Conservation (phyloP, 2,329 filamentous ascomycete species). For the Trichophyton equinum region DNA sequence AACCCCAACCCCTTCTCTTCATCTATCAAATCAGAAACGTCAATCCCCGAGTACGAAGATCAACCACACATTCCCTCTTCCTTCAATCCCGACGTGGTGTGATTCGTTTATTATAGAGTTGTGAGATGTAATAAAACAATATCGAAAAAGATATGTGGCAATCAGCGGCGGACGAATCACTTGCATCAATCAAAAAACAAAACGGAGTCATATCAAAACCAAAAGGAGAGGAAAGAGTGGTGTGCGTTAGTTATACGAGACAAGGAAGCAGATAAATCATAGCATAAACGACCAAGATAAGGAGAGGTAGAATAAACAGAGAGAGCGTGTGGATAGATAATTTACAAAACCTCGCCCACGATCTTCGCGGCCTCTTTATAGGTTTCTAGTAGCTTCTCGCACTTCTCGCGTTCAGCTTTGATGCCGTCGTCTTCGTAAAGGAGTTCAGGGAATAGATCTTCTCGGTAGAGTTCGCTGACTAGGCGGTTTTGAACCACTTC, state of each 20-base stretch:
- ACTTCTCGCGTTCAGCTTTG: conserved; percentile 96
- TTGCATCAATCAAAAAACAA: background rate
- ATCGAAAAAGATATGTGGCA: background rate
- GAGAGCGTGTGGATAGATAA: background rate
- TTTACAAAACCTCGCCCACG: conserved; percentile 81
- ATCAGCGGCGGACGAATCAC: background rate
- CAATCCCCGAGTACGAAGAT: no score
- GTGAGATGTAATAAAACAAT: conserved; percentile 3
- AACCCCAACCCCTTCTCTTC: background rate
- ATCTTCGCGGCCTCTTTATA: conserved; percentile 98
- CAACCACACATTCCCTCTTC: background rate
- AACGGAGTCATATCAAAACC: background rate
- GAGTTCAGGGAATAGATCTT: conserved; percentile 77
- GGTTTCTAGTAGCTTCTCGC: conserved; percentile 85
- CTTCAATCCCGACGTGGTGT: background rate
- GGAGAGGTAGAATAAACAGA: background rate
- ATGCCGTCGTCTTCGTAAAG: conserved; percentile 95
- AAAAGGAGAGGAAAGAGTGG: background rate
- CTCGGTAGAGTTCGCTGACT: conserved; percentile 90
- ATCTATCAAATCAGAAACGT: background rate
- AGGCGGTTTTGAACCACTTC: conserved; percentile 95
- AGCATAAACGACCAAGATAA: background rate
- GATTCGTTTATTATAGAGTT: conserved; percentile 1
- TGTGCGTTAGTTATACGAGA: background rate
- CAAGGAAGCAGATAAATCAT: background rate